Base-by-base conservation (phyloP, 805 yeast species). In the Candida pseudofarinosa region DNA sequence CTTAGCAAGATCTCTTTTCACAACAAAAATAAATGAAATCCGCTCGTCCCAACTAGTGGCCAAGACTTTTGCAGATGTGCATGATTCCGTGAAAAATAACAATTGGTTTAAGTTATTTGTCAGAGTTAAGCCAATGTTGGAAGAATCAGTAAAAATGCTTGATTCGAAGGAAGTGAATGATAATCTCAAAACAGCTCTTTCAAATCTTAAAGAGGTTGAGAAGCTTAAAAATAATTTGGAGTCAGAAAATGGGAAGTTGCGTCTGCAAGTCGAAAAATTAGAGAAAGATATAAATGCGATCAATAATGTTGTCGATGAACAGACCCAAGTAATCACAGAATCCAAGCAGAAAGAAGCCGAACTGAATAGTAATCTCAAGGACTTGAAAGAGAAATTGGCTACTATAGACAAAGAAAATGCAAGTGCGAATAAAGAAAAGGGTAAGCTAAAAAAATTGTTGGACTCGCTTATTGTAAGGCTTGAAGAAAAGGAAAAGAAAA, bases 21-120 rank as follows among this genome's bases (percentile, higher is more conserved):
- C 71, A 32, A 58, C 63, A 12, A 66, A 75, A 44, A 66, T 90
- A n/a, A 67, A 71, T 40, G 78, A 79, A 44, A 65, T 83, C 7
- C 84, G 82, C 47, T 88, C 97, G 0, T 78, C 93, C 1, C 80
- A 80, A 45, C 69, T 84, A 1, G 63, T 93, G 33, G 79, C 83
- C 40, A 70, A 71, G 41, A 83, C 86, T 34, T 75, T 93, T 52
- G 60, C 65, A 28, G 61, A 71, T 0, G 79, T 82, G 45, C 71
- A 74, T 44, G 63, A 67, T 10, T 56, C 81, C 10, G 62, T 68
- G 37, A 35, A 42, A 6, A 58, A 69, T 8, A 81, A 81, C 56
- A 85, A 85, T 15, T 93, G 99, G 99, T 85, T 86, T 63, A 77
- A 74, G 39, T 67, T 93, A 36, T 80, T 81, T 46, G 69, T 80